Evolutionary conservation across 768 basidiomycete species (phyloP), one percentile per base, ranked within the genome.

Genomic region (Kockovaella imperatae): DNA sequence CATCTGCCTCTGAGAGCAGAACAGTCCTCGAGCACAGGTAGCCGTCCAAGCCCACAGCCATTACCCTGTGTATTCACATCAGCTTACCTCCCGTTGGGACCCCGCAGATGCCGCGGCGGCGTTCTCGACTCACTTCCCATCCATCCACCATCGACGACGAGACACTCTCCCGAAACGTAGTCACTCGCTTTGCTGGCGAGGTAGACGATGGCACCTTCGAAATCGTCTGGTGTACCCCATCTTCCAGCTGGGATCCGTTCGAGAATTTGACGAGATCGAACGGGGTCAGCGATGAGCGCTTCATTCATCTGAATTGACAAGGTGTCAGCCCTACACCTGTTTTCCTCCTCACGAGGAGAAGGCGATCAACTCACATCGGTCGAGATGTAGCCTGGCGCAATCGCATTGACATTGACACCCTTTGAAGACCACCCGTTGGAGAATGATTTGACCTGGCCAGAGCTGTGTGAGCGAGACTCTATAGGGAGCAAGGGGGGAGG

Each of bases 341-440:
- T n/a, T n/a, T n/a, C n/a, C n/a, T n/a, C 17, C 11, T 13, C n/a
- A 40, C 25, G 14, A 53, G 32, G 45, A 49, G 49, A 49, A 51
- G 73, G 67, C 48, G 42, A 49, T 28, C 74, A 73, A 70, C 71
- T 86, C 84, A 89, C 89, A 59, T 93, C 89, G 29, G 88, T 93
- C 23, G 79, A 78, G 60, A 91, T 83, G 71, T 89, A 90, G 26
- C 87, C 88, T 25, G 87, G 87, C 56, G 82, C 83, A 56, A 93
- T 85, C 20, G 78, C 84, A 65, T 91, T 90, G 15, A 91, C 87
- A 69, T 88, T 83, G 44, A 93, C 80, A 57, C 87, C 87, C 60
- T 86, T 79, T 61, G 78, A 77, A 52, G 85, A 84, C 89, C 90
- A 95, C 69, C 93, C 90, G 70, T 95, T 95, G 60, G 83, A 82